These are phyloP conservation scores for Miscanthus lutarioriparius DNA, from an alignment of 176 grass and related monocot genomes.

Conservation along the genomic window DNA sequence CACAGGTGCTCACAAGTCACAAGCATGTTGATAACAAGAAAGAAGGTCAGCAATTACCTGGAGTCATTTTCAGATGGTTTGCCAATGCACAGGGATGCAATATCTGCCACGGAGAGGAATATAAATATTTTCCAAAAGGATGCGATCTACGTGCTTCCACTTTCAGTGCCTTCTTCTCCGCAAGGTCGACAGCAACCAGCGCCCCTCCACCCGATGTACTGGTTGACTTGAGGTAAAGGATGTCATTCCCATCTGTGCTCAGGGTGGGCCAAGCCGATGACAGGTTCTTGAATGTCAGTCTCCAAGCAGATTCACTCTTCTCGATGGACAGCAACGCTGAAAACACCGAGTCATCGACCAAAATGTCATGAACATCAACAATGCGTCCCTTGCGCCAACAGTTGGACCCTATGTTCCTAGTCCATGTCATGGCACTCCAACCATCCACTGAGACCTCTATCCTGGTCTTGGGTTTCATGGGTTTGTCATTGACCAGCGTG, in stretches of 20 bases:
- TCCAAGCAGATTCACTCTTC: not conserved
- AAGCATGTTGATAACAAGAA: not conserved
- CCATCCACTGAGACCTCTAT: too few relatives aligned
- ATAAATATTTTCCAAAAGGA: not conserved
- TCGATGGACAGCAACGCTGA: too few relatives aligned
- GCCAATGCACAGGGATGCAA: not conserved
- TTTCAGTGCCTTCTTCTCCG: not conserved
- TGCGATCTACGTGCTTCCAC: not conserved
- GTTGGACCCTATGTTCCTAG: too few relatives aligned
- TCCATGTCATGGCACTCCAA: too few relatives aligned
- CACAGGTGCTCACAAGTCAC: too few relatives aligned
- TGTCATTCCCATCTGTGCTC: not conserved
- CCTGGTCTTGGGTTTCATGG: too few relatives aligned
- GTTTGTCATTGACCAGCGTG: too few relatives aligned
- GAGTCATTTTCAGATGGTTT: not conserved
- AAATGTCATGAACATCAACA: too few relatives aligned
- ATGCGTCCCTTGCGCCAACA: too few relatives aligned
- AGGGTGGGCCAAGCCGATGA: not conserved
- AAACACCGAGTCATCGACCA: too few relatives aligned
- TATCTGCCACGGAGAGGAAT: not conserved
- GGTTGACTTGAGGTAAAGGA: slow-evolving; percentile 5
- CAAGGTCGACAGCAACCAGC: not conserved
- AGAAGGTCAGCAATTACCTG: not conserved
- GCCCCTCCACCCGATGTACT: not conserved
- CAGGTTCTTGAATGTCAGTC: not conserved